These are phyloP conservation scores for Anthracocystis panici-leucophaei DNA, from an alignment of 1,284 basidiomycete genomes.

Conservation along the genomic window DNA sequence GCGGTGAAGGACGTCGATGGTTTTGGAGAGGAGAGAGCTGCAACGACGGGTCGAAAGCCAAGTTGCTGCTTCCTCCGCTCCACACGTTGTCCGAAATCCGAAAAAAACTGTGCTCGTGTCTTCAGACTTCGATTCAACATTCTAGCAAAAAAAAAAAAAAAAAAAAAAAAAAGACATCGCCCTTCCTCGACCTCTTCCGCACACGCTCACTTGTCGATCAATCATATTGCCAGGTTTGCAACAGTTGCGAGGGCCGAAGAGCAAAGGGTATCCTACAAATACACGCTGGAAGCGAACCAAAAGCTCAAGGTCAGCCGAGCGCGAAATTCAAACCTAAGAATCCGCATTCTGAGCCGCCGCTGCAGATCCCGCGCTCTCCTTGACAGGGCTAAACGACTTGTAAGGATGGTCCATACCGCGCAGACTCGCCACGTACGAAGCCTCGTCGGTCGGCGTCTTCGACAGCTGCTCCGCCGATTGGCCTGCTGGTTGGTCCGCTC, in stretches of 20 bases:
- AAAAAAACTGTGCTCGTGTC: neutral
- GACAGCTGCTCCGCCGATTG: slow-evolving; percentile 1
- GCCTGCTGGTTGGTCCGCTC: slow-evolving; percentile 1
- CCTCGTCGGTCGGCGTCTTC: slow-evolving; percentile 14
- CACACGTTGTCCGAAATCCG: neutral
- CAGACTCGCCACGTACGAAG: slow-evolving; percentile 15
- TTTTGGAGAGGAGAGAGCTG: neutral
- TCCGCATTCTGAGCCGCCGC: neutral
- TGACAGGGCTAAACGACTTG: slow-evolving; percentile 25
- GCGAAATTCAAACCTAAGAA: neutral
- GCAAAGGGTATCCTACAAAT: slow-evolving; percentile 5
- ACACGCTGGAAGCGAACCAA: neutral
- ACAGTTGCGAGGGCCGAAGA: neutral
- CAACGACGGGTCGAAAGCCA: neutral
- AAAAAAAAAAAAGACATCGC: neutral
- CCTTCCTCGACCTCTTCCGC: neutral
- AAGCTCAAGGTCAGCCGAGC: neutral
- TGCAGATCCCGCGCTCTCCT: slow-evolving; percentile 5
- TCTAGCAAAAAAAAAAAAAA: neutral
- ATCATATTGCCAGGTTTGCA: neutral
- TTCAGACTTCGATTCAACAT: neutral
- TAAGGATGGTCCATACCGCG: slow-evolving; percentile 15
- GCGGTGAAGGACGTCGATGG: neutral
- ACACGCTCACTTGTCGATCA: too few species aligned
- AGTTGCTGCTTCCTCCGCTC: neutral